Base-by-base conservation (phyloP, 768 basidiomycete species). In the Vishniacozyma victoriae region DNA sequence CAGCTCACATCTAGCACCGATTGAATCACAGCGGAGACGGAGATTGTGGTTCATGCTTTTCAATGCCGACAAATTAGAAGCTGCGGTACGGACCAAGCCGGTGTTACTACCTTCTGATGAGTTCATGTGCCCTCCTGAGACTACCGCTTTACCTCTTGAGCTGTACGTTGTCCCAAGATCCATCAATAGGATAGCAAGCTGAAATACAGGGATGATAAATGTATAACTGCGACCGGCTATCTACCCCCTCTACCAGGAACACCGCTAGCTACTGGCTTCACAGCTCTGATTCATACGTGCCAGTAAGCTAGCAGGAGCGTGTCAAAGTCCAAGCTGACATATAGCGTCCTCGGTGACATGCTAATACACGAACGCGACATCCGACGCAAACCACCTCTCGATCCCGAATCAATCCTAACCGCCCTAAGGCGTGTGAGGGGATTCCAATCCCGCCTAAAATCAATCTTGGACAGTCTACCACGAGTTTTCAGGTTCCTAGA, bases 31-130 rank as follows among this genome's bases (percentile, higher is more conserved):
- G 42, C 41, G 57, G 14, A 19, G 57, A 20, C 48, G 60, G 18
- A 33, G 57, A 41, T 46, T 53, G 5, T 62, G 52, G 52, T 58
- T 47, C 39, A 31, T 54, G 12, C 44, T 62, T 2, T 57, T 52
- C 51, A 59, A 59, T 23, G 53, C 57, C 18, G 60, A 62, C 33
- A 62, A 62, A 38, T 53, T 52, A 37, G 60, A 58, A 44, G 57
- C 56, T 25, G 26, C 48, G 7, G 41, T 51, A 16, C 15, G 50
- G 19, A 24, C 44, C 4, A 55, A 54, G 40, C 57, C 60, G 1
- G 45, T 62, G 14, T 37, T 58, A 29, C 35, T 62, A 23, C 36
- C 54, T 13, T 50, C 57, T 1, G 60, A 62, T 35, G 60, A 62
- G 40, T 62, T 58, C 48, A 43, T 53, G 31, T 51, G 55, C n/a